Evolutionary conservation across 2,329 filamentous ascomycete genomes (phyloP), one percentile per base, ranked within the genome.

Genomic region (Fusarium sp.): DNA sequence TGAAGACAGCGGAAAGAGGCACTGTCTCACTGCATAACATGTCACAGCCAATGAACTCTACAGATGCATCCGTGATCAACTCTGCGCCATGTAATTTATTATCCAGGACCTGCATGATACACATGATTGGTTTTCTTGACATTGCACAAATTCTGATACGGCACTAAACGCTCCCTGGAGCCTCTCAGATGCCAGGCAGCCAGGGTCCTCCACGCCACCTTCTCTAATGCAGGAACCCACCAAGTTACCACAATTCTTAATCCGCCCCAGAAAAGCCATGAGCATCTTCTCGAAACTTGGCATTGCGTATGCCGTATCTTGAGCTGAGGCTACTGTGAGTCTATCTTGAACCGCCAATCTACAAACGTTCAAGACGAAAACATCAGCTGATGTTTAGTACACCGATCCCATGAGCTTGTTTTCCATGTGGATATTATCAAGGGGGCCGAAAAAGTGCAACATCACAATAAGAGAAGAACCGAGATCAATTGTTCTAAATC

Each of bases 191-290:
- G 39, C 48, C 40, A 51, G 49, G 49, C 12, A 26, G 39, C 48
- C 40, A 51, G 49, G 44, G 50, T 49, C 43, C 20, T 43, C 26
- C 48, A 26, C 54, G 57, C 60, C 56, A 58, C 57, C 48, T 34
- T 62, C 62, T 62, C 44, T 53, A 69, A 74, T 74, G 72, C 71
- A 74, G 72, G 72, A 74, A 74, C 71, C 68, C 60, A 68, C 64
- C 39, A 26, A 30, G 30, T 28, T 3, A 57, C 48, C 32, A 36
- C 34, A 38, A 43, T 56, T 42, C 14, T 12, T 36, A 40, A 38
- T 39, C 48, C 28, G 34, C 49, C 61, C 52, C 32, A 28, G 54
- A 43, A 60, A 57, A 51, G 40, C 23, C 17, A 54, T 59, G 45
- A 59, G 54, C 40, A 38, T 52, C 58, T 51, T 51, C 39, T 47